Percentiles rank a stretch among this genome's conserved stretches.
These are phyloP conservation scores for Cadophora gregata DNA, from an alignment of 2,329 filamentous ascomycete genomes.

Conservation along the genomic window DNA sequence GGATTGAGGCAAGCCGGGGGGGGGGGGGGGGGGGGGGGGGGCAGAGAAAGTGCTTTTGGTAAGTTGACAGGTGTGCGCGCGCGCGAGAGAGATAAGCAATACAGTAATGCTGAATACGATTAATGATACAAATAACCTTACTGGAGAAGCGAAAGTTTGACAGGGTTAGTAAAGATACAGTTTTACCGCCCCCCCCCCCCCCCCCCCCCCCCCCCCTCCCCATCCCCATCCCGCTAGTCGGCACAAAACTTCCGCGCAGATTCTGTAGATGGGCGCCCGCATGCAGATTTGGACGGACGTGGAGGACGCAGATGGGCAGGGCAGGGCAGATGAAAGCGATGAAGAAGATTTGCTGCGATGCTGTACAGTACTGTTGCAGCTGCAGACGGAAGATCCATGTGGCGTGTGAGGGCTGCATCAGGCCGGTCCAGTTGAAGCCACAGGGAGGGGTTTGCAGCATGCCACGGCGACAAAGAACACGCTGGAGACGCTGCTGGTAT, in stretches of 20 bases:
- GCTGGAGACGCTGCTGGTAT: not conserved
- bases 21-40: too few species aligned
- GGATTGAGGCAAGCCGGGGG: not conserved
- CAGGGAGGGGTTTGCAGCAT: not conserved
- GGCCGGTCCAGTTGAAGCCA: constrained; percentile 11
- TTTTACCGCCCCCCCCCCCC: too few species aligned
- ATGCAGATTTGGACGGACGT: too few species aligned
- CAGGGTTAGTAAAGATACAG: too few species aligned
- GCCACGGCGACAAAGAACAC: not conserved
- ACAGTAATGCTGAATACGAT: not conserved
- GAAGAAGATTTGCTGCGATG: not conserved
- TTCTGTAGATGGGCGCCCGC: not conserved
- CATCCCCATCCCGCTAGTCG: constrained; percentile 15
- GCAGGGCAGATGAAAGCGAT: not conserved
- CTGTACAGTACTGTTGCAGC: constrained; percentile 1
- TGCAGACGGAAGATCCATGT: not conserved
- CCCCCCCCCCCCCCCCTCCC: too few species aligned
- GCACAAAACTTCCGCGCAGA: constrained; percentile 22
- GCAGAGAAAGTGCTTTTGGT: too few species aligned
- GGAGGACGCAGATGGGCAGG: too few species aligned
- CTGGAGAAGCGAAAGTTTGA: too few species aligned
- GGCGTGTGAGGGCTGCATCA: constrained; percentile 6
- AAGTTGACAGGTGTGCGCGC: too few species aligned
- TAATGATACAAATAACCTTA: too few species aligned
- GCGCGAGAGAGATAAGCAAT: not conserved